Base-by-base conservation (phyloP, 257 asterid genomes). In the Fraxinus anomala region DNA sequence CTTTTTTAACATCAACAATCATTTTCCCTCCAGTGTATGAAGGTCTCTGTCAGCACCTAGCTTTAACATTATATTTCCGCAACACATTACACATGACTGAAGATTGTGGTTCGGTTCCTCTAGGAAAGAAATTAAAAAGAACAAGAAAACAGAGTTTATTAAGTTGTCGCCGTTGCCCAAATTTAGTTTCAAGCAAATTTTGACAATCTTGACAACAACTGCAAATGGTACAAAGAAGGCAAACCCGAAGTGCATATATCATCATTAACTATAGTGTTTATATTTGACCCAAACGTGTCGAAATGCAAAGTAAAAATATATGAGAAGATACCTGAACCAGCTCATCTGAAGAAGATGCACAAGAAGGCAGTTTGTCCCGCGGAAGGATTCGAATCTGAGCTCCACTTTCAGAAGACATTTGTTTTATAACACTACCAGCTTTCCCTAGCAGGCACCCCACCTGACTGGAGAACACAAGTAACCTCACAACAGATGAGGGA, bases 401-500 rank as follows among this genome's bases (percentile, higher is more conserved):
- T 70, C 99, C 99, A 82, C 94, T 95, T 77, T 95, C 97, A 59
- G 94, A 87, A 73, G 97, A 85, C 97, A 95, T 87, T 78, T 91
- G 92, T 73, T 91, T 93, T 70, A 95, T 90, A 10, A 89, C 92
- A 80, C 92, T 90, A 74, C 99, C 97, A 73, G 89, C 88, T 90
- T 87, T 89, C 42, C 97, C 99, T 63, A 92, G 83, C 80, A 94
- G 82, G 76, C 87, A 83, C 68, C 97, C 97, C 42, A 94, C 95
- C 83, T 94, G 97, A 84, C 89, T 82, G 67, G 97, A 89, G 78
- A 84, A 82, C 77, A 96, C 90, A 56, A 96, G 92, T 30, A 93
- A 86, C 86, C 93, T 89, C 81, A 86, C 82, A 71, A 82, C 87
- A 86, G 69, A 76, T 34, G 89, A 82, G 30, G 89, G 37, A 13